Base-by-base conservation (phyloP, 768 basidiomycete species). In the Saitozyma sp. region DNA sequence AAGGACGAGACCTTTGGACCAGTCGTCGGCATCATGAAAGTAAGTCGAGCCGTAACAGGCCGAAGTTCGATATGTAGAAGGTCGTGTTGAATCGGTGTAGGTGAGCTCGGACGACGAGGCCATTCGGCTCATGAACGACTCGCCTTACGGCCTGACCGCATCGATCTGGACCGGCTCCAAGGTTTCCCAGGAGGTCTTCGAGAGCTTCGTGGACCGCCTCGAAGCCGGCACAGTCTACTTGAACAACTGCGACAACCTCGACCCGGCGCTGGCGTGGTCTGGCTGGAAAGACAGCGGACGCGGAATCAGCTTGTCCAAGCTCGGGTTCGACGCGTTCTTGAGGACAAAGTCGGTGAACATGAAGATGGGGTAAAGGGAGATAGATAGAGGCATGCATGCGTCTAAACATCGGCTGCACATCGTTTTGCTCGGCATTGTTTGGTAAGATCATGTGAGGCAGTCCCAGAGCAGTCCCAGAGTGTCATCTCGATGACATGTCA, bases 241-340 rank as follows among this genome's bases (percentile, higher is more conserved):
- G 74, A 99, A 99, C 80, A 83, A 91, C 85, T 88, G 68, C 60
- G 95, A 99, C 79, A 88, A 83, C 72, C 83, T 96, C 20, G 96
- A 99, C 73, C 95, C 96, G 1, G 92, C 93, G 6, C 82, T 98
- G 1, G 85, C 90, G 0, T 99, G 96, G 96, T 90, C 88, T 2
- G 96, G 95, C 2, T 88, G 91, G 52, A 98, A 97, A 83, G 82
- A 96, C 71, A 92, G 89, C 58, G 96, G 96, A 29, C 83, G 93
- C 37, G 96, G 95, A 1, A 82, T 97, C 63, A 93, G 91, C 71
- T 81, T 98, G 69, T 91, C 90, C 76, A 88, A 88, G 74, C 92
- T 71, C 52, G 77, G 77, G 5, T 80, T 75, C 57, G 77, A 78
- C 54, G 73, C 76, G 42, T 62, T 80, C 43, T 76, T 75, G 10